These are phyloP conservation scores for Xylariaceae sp. DNA, from an alignment of 2,329 filamentous ascomycete species.

Conservation along the genomic window DNA sequence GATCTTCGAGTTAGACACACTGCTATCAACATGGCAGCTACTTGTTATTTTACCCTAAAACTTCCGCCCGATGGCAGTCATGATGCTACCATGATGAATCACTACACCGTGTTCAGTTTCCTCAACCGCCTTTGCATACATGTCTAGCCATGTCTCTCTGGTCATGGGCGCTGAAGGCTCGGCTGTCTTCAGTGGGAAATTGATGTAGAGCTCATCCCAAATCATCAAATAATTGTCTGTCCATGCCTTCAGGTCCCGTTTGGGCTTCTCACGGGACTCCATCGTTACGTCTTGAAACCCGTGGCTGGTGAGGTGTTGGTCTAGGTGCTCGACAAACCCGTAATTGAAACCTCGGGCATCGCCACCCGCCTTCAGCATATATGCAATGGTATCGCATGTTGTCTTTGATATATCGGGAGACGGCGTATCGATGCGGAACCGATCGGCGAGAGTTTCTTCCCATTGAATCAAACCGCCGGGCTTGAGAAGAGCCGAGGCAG, in stretches of 20 bases:
- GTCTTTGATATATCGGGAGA: constrained; percentile 4
- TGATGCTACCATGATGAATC: constrained; percentile 14
- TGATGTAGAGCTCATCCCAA: constrained; percentile 21
- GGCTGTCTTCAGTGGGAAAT: constrained; percentile 18
- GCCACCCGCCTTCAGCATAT: neutral
- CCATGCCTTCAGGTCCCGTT: constrained; percentile 24
- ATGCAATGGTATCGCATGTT: neutral
- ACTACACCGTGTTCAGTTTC: constrained; percentile 27
- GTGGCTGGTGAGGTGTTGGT: neutral
- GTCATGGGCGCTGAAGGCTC: constrained; percentile 18
- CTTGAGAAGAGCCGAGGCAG: constrained; percentile 19
- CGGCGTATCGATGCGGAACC: constrained; percentile 15
- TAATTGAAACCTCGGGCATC: neutral
- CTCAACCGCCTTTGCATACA: constrained; percentile 18
- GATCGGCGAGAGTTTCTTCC: constrained; percentile 21
- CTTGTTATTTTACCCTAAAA: no score
- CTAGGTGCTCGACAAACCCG: neutral
- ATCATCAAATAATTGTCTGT: constrained; percentile 28
- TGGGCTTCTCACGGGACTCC: neutral
- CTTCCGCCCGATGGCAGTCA: constrained; percentile 8
- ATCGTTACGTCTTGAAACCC: constrained; percentile 7
- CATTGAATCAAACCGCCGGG: constrained; percentile 26
- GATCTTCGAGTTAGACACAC: no score
- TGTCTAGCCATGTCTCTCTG: constrained; percentile 17
- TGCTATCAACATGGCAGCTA: no score